A percentile compares a stretch with the other conserved stretches of the same genome.
These are phyloP conservation scores for Chaetomiaceae sp. DNA, from an alignment of 2,329 filamentous ascomycete species.

Conservation along the genomic window DNA sequence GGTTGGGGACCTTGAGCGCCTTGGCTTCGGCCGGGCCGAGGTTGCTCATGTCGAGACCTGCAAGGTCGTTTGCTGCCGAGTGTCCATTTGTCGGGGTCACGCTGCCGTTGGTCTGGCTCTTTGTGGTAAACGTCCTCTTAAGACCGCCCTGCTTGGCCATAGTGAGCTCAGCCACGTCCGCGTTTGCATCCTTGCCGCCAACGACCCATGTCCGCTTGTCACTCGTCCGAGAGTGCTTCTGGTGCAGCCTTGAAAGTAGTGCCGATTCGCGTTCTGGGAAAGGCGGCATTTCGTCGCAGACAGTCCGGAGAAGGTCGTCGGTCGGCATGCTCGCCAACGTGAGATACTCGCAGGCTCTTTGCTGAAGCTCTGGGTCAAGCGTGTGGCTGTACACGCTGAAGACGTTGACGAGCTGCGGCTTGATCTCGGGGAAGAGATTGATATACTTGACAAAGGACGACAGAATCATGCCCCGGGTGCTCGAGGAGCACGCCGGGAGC, in stretches of 20 bases:
- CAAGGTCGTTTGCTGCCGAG: conserved; percentile 60
- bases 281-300: conserved; percentile 98
- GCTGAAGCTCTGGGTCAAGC: conserved; percentile 90
- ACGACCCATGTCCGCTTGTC: conserved; percentile 97
- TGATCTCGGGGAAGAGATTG: conserved; percentile 97
- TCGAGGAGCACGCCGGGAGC: conserved; percentile 80
- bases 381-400: conserved; percentile 93
- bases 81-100: conserved; percentile 46
- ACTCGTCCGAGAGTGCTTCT: conserved; percentile 87
- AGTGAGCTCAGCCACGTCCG: conserved; percentile 71
- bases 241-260: conserved; percentile 83
- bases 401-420: conserved; percentile 84
- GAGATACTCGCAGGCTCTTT: conserved; percentile 92
- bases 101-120: conserved; percentile 47
- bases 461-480: conserved; percentile 87
- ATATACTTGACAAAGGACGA: conserved; percentile 97
- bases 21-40: conserved; percentile 54
- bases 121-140: conserved; percentile 76
- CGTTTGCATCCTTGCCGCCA: conserved; percentile 92
- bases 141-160: conserved; percentile 77
- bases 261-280: conserved; percentile 94
- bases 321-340: conserved; percentile 78
- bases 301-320: conserved; percentile 85
- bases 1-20: conserved; percentile 66
- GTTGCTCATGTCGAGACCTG: conserved; percentile 73